A percentile compares a stretch with the other conserved stretches of the same genome.
Evolutionary conservation across 257 asterid genomes (phyloP).

Genomic region (Thymus quinquecostatus): DNA sequence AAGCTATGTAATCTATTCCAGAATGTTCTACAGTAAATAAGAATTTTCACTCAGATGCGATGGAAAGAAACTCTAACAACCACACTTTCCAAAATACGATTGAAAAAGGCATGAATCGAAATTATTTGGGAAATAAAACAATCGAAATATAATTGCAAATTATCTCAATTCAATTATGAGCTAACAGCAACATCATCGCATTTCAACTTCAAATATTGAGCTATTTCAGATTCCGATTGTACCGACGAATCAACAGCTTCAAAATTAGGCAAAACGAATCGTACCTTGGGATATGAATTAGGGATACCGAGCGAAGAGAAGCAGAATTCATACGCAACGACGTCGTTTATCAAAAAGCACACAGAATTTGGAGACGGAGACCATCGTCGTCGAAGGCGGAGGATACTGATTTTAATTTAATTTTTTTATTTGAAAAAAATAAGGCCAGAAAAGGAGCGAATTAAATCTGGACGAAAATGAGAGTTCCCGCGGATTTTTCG

Average conservation of each 20-base stretch:
- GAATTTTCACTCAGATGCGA: not conserved
- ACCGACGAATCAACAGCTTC: not conserved
- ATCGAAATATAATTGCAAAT: not conserved
- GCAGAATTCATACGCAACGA: not conserved
- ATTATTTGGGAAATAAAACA: not conserved
- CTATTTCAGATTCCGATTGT: slow-evolving; percentile 1
- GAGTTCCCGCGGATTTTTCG: not conserved
- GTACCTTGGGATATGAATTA: slow-evolving; percentile 24
- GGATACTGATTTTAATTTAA: not conserved
- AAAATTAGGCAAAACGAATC: slow-evolving; percentile 17
- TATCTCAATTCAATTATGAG: not conserved
- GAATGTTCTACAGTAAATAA: slow-evolving; percentile 12
- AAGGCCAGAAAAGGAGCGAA: not conserved
- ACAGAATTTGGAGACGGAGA: not conserved
- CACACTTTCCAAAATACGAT: not conserved
- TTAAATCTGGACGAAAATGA: not conserved
- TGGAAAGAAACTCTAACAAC: slow-evolving; percentile 2
- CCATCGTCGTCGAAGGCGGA: not conserved
- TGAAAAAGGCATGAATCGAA: not conserved
- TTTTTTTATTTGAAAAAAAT: no score
- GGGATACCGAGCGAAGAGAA: slow-evolving; percentile 16
- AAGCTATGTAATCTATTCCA: slow-evolving; percentile 6
- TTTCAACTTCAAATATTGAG: slow-evolving; percentile 1
- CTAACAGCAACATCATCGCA: slow-evolving; percentile 3
- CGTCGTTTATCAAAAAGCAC: no score